Conservation (phyloP, 2,329 filamentous ascomycete species). For the Xylaria sp. region DNA sequence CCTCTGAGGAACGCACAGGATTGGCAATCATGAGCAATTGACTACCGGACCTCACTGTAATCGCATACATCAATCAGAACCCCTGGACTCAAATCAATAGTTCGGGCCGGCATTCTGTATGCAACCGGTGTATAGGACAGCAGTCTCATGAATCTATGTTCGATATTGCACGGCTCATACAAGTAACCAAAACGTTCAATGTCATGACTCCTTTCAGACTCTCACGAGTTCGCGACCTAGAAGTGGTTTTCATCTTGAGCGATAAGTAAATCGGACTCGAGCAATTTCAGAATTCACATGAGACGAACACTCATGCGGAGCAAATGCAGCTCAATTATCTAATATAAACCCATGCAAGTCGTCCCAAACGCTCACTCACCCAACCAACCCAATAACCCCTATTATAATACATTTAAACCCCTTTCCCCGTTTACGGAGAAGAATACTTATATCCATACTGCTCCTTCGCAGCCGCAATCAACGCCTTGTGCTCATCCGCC, state of each 20-base stretch:
- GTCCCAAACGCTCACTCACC: background rate
- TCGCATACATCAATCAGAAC: too few relatives aligned
- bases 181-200: too few relatives aligned
- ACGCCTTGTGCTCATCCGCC: conserved; percentile 32
- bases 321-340: background rate
- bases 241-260: background rate
- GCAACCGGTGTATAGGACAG: too few relatives aligned
- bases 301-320: background rate
- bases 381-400: background rate
- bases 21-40: too few relatives aligned
- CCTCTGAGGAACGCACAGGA: too few relatives aligned
- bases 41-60: too few relatives aligned
- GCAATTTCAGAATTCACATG: background rate
- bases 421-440: conserved; percentile 29
- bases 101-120: too few relatives aligned
- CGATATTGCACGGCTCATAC: too few relatives aligned
- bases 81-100: too few relatives aligned
- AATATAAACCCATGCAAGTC: background rate
- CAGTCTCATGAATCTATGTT: too few relatives aligned
- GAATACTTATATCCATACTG: conserved; percentile 45
- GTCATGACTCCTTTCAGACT: too few relatives aligned
- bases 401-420: background rate
- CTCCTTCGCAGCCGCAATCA: conserved; percentile 40
- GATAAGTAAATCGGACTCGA: background rate
- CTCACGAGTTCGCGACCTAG: background rate